phyloP scores from a whole-genome alignment of 306 rosid genomes.

The Vigna radiata region DNA sequence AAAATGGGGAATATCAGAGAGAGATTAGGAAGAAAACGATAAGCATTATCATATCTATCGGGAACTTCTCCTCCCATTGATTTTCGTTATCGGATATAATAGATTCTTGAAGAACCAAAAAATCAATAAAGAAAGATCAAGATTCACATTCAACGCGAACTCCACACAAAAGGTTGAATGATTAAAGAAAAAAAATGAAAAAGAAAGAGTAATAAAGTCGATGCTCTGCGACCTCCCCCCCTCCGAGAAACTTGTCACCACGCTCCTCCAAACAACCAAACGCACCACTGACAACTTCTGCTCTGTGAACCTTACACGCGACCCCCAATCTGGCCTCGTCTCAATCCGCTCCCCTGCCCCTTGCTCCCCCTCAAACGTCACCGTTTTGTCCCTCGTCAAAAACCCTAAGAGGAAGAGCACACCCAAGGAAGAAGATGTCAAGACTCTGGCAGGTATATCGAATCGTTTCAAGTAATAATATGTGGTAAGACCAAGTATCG shows the following conservation, averaged over 20 bases:
- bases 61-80: constrained; percentile 78
- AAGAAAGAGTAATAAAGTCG: constrained; percentile 29
- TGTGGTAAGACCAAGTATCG: too few species aligned
- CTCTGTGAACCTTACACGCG: constrained; percentile 79
- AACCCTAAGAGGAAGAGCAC: constrained; percentile 45
- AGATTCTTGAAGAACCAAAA: constrained; percentile 55
- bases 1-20: neutral
- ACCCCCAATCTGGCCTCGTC: constrained; percentile 53
- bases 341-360: constrained; percentile 72
- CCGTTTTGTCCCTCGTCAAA: constrained; percentile 62
- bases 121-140: constrained; percentile 36
- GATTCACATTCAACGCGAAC: constrained; percentile 35
- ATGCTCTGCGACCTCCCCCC: constrained; percentile 60
- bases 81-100: constrained; percentile 50
- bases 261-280: constrained; percentile 95
- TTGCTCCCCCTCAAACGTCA: constrained; percentile 72
- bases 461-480: too few species aligned
- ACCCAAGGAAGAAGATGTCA: too few species aligned
- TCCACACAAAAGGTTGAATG: constrained; percentile 16
- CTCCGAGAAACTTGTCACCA: constrained; percentile 81
- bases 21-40: constrained; percentile 26
- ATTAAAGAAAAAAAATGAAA: neutral
- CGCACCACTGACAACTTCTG: constrained; percentile 87
- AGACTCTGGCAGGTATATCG: too few species aligned
- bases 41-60: constrained; percentile 94